Percentiles rank a stretch among this genome's conserved stretches.
These are phyloP conservation scores for Zygoascus hellenicus DNA, from an alignment of 1,139 yeast species.

Conservation along the genomic window DNA sequence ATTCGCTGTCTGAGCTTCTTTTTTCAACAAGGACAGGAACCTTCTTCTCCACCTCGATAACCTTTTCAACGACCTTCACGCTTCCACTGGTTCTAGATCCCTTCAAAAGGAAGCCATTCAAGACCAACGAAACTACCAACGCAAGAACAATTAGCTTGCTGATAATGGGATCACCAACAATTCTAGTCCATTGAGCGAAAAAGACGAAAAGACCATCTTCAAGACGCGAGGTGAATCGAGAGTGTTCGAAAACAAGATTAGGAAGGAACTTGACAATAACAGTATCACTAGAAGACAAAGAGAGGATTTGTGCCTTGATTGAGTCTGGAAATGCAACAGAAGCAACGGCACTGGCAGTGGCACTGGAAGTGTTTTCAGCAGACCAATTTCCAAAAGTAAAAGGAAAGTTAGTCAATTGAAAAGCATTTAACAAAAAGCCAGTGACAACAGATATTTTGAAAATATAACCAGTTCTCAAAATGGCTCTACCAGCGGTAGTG, in stretches of 20 bases:
- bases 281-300: slow-evolving; percentile 34
- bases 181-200: slow-evolving; percentile 55
- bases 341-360: slow-evolving; percentile 3
- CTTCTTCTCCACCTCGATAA: slow-evolving; percentile 29
- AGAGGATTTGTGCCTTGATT: slow-evolving; percentile 14
- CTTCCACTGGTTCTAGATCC: slow-evolving; percentile 30
- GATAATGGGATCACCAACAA: slow-evolving; percentile 77
- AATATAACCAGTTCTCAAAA: slow-evolving; percentile 43
- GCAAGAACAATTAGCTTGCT: slow-evolving; percentile 72
- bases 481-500: slow-evolving; percentile 14
- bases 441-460: slow-evolving; percentile 62
- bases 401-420: slow-evolving; percentile 44
- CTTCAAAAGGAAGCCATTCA: slow-evolving; percentile 71
- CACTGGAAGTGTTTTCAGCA: slow-evolving; percentile 7
- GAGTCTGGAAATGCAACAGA: slow-evolving; percentile 6
- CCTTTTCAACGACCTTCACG: slow-evolving; percentile 33
- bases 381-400: slow-evolving; percentile 21
- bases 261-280: slow-evolving; percentile 63
- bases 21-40: slow-evolving; percentile 31
- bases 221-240: slow-evolving; percentile 53
- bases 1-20: slow-evolving; percentile 14
- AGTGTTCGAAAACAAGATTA: slow-evolving; percentile 62
- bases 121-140: slow-evolving; percentile 67
- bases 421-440: slow-evolving; percentile 64
- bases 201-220: slow-evolving; percentile 58